Evolutionary conservation across 352 stramenopile genomes (phyloP).

Genomic region (Phytophthora syringae): DNA sequence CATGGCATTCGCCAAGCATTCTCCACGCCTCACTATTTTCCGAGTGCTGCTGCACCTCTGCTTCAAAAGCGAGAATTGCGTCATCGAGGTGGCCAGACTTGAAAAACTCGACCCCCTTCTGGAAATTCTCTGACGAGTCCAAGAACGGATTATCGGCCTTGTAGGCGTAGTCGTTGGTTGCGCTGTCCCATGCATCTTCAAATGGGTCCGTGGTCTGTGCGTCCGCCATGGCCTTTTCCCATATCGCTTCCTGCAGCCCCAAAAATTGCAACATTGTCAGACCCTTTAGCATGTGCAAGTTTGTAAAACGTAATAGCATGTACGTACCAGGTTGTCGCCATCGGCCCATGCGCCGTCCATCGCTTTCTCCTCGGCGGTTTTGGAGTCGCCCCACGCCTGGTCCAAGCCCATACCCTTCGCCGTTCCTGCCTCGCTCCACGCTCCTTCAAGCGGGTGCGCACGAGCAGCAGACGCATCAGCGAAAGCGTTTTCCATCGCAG

Average conservation of each 20-base stretch:
- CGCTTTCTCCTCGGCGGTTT: constrained; percentile 54
- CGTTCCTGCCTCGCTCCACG: constrained; percentile 45
- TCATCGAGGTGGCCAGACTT: constrained; percentile 90
- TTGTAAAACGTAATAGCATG: not conserved
- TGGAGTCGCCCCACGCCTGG: constrained; percentile 52
- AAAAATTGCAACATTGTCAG: constrained; percentile 1
- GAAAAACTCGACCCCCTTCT: constrained; percentile 86
- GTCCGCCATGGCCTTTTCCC: constrained; percentile 82
- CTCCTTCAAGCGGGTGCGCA: constrained; percentile 34
- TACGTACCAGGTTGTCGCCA: constrained; percentile 59
- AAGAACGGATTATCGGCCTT: constrained; percentile 80
- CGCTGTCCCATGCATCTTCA: constrained; percentile 75
- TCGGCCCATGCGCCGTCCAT: constrained; percentile 71
- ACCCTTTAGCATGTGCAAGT: not conserved
- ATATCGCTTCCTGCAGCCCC: constrained; percentile 60
- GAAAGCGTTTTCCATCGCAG: constrained; percentile 67
- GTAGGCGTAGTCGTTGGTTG: constrained; percentile 72
- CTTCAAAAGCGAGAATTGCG: constrained; percentile 96
- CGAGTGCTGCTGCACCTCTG: constrained; percentile 92
- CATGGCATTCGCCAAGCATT: constrained; percentile 95
- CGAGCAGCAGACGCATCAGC: constrained; percentile 32
- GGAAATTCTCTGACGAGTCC: constrained; percentile 73
- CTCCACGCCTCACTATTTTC: constrained; percentile 96
- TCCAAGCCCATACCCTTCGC: constrained; percentile 45
- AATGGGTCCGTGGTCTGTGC: constrained; percentile 76